A percentile compares a stretch with the other conserved stretches of the same genome.
Evolutionary conservation across 331 rosid species (phyloP).

Genomic region (Stylosanthes scabra): DNA sequence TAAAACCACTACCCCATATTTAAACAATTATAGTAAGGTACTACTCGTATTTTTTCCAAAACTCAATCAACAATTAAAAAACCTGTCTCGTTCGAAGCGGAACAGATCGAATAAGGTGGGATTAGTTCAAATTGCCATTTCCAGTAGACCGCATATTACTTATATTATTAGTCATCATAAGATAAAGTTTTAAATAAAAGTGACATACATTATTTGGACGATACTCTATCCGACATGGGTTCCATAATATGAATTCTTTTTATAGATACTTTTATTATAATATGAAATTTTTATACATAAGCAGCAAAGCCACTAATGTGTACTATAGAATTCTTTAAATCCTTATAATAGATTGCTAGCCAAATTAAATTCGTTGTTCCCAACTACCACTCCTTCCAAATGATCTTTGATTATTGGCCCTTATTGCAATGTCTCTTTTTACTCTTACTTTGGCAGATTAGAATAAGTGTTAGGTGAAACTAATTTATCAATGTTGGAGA

Average conservation of each 20-base stretch:
- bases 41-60: no score
- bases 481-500: slow-evolving; percentile 20
- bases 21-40: no score
- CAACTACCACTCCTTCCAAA: slow-evolving; percentile 28
- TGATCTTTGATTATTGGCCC: slow-evolving; percentile 28
- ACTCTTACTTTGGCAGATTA: slow-evolving; percentile 24
- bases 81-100: no score
- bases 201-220: no score
- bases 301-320: slow-evolving; percentile 30
- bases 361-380: slow-evolving; percentile 7
- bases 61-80: no score
- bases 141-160: no score
- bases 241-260: slow-evolving; percentile 35
- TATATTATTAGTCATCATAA: no score
- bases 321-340: slow-evolving; percentile 4
- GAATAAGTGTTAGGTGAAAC: slow-evolving; percentile 29
- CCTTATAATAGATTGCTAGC: neutral
- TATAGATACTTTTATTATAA: slow-evolving; percentile 17
- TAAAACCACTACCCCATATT: no score
- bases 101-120: no score
- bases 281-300: slow-evolving; percentile 23
- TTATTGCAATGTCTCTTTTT: slow-evolving; percentile 23
- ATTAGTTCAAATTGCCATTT: no score
- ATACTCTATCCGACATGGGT: slow-evolving; percentile 27
- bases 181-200: no score